Conservation (phyloP, 164 flowering plant genomes). For the Santalum album region DNA sequence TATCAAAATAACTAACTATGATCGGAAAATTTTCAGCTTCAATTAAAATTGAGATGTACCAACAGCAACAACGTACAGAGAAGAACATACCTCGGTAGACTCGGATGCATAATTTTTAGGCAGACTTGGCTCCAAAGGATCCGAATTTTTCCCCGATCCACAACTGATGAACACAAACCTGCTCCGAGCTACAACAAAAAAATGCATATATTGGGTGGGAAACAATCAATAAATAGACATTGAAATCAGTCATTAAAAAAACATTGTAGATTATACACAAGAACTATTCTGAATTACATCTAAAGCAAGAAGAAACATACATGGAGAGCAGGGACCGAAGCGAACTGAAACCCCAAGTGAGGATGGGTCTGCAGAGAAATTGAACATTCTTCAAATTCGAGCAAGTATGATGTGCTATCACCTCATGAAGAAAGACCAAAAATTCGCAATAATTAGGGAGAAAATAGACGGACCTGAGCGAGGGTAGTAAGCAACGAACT, state of each 20-base stretch:
- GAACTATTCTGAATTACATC: not conserved
- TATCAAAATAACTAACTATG: too few species aligned
- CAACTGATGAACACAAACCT: not conserved
- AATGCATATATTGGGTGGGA: not conserved
- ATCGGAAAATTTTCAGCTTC: too few species aligned
- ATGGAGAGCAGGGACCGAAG: not conserved
- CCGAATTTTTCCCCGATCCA: not conserved
- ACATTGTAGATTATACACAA: not conserved
- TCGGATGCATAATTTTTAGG: not conserved
- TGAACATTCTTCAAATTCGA: not conserved
- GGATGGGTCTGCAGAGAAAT: not conserved
- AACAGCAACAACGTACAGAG: not conserved
- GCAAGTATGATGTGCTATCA: not conserved
- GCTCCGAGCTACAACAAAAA: not conserved
- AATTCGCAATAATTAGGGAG: too few species aligned
- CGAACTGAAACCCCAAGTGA: not conserved
- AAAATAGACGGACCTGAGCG: too few species aligned
- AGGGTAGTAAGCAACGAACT: too few species aligned
- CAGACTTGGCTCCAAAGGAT: not conserved
- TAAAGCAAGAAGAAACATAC: not conserved
- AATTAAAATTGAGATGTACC: too few species aligned
- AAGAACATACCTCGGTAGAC: not conserved
- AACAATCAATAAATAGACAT: too few species aligned
- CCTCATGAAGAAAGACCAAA: too few species aligned
- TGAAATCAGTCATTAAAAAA: not conserved